phyloP scores from a whole-genome alignment of 768 basidiomycete species.

The Boletus reticuloceps region DNA sequence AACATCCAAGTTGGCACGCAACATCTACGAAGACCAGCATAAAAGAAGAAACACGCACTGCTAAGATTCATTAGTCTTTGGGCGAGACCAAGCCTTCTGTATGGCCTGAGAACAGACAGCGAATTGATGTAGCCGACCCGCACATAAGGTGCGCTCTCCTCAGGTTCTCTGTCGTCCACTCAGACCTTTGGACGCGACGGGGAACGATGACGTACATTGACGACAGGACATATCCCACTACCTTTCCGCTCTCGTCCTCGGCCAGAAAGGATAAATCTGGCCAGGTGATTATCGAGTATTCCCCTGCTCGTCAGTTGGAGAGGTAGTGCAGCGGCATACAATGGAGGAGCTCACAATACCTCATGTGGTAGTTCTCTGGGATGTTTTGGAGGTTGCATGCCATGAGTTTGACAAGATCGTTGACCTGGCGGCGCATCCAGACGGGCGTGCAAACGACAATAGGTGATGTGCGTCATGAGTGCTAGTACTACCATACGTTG shows the following conservation, averaged over 20 bases:
- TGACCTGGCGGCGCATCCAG: slow-evolving; percentile 32
- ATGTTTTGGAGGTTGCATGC: slow-evolving; percentile 51
- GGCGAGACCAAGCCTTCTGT: slow-evolving; percentile 28
- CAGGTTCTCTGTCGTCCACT: slow-evolving; percentile 21
- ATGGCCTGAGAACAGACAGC: slow-evolving; percentile 26
- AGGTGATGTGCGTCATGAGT: background rate
- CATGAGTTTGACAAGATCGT: slow-evolving; percentile 48
- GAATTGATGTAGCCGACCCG: slow-evolving; percentile 31
- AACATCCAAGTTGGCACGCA: slow-evolving; percentile 1
- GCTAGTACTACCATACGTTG: background rate
- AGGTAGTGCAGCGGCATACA: background rate
- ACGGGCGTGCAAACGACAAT: background rate
- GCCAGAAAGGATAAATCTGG: slow-evolving; percentile 54
- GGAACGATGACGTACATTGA: slow-evolving; percentile 44
- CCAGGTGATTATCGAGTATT: slow-evolving; percentile 48
- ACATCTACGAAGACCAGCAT: background rate
- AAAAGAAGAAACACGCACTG: slow-evolving; percentile 17
- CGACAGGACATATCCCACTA: slow-evolving; percentile 57
- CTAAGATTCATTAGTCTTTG: slow-evolving; percentile 25
- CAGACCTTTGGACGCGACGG: background rate
- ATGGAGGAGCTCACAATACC: slow-evolving; percentile 23
- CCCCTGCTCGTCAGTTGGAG: slow-evolving; percentile 33
- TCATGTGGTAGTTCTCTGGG: slow-evolving; percentile 47
- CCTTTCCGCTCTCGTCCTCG: slow-evolving; percentile 44
- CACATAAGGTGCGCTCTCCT: slow-evolving; percentile 6